Percentiles rank a stretch among this genome's conserved stretches.
Evolutionary conservation across 768 basidiomycete genomes (phyloP).

Genomic region (Strobilomyces confusus): DNA sequence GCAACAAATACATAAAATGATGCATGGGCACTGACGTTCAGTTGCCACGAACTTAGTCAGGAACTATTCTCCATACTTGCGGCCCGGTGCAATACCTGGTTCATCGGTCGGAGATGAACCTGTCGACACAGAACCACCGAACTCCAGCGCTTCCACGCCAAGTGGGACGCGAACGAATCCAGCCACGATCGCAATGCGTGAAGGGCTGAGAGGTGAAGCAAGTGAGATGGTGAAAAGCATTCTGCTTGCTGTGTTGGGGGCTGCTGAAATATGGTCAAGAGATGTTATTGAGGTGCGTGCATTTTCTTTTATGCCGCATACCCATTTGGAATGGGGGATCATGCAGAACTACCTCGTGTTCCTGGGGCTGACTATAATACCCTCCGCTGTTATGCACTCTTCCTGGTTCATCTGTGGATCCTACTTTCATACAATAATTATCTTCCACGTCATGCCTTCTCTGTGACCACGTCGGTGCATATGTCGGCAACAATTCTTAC

Average conservation of each 20-base stretch:
- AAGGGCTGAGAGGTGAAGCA: slow-evolving; percentile 61
- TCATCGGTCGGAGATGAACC: slow-evolving; percentile 6
- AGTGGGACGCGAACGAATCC: slow-evolving; percentile 50
- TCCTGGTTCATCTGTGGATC: slow-evolving; percentile 43
- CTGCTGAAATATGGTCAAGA: slow-evolving; percentile 57
- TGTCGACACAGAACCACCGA: slow-evolving; percentile 1
- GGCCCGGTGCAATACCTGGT: slow-evolving; percentile 26
- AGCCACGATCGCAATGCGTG: slow-evolving; percentile 64
- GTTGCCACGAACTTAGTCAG: slow-evolving; percentile 86
- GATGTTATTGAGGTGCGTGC: slow-evolving; percentile 39
- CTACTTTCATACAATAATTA: slow-evolving; percentile 1
- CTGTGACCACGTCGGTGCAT: not conserved
- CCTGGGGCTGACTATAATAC: slow-evolving; percentile 30
- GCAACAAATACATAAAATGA: slow-evolving; percentile 21
- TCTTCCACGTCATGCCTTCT: not conserved
- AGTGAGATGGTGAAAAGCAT: slow-evolving; percentile 72
- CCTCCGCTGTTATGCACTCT: not conserved
- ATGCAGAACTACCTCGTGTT: slow-evolving; percentile 47
- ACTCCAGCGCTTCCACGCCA: slow-evolving; percentile 40
- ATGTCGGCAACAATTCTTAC: slow-evolving; percentile 16
- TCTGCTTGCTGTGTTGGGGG: slow-evolving; percentile 17
- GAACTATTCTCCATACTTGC: slow-evolving; percentile 87
- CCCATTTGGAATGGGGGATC: not conserved
- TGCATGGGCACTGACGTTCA: slow-evolving; percentile 64
- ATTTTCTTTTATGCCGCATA: slow-evolving; percentile 2